Percentiles rank a stretch among this genome's conserved stretches.
Evolutionary conservation across 108 stramenopile genomes (phyloP).

Genomic region (Nitzschia palea): DNA sequence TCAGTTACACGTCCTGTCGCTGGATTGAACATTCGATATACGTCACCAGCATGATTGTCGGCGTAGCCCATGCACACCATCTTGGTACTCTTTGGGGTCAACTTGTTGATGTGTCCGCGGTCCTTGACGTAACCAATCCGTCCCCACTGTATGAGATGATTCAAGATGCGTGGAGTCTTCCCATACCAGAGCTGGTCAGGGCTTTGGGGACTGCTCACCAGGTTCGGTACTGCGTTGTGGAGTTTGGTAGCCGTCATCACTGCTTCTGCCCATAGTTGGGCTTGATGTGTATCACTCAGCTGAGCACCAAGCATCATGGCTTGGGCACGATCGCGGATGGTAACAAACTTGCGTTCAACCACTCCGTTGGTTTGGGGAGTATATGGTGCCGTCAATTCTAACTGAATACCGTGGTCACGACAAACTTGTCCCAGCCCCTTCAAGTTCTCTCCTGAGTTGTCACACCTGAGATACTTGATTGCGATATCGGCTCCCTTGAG

Average conservation of each 20-base stretch:
- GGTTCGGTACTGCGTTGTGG: not conserved
- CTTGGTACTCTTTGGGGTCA: not conserved
- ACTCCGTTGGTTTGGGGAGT: too few species aligned
- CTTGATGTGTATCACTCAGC: too few species aligned
- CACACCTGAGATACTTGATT: too few species aligned
- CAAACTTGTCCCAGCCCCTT: too few species aligned
- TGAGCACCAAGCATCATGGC: too few species aligned
- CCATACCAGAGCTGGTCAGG: not conserved
- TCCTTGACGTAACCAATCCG: constrained; percentile 12
- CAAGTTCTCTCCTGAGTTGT: too few species aligned
- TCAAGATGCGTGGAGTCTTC: not conserved
- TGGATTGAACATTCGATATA: not conserved
- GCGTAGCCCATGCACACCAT: not conserved
- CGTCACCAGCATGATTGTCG: not conserved
- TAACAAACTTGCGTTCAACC: too few species aligned
- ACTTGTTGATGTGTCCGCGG: not conserved
- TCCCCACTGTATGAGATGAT: constrained; percentile 5
- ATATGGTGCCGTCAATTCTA: too few species aligned
- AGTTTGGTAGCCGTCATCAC: not conserved
- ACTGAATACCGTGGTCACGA: too few species aligned
- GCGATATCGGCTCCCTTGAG: too few species aligned
- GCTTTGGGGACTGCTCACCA: not conserved
- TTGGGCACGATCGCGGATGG: too few species aligned
- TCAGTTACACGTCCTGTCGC: not conserved
- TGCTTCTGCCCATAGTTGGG: constrained; percentile 18